Conservation (phyloP, 2,329 filamentous ascomycete genomes). For the Nannizzia gypsea region DNA sequence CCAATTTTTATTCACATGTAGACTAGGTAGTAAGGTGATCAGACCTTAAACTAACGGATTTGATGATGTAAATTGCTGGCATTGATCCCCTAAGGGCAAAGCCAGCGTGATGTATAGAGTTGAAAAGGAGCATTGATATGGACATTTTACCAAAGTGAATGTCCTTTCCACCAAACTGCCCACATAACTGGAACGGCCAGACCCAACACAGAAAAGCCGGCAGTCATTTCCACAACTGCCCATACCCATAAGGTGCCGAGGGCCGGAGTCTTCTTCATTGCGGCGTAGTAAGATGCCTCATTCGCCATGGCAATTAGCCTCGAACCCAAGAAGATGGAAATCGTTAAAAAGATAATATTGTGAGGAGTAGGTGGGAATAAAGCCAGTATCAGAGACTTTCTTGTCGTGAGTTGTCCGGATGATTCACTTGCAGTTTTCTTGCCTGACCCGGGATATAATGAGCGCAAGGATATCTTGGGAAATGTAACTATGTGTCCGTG, state of each 20-base stretch:
- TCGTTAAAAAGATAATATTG: constrained; percentile 25
- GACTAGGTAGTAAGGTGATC: not conserved
- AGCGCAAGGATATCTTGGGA: not conserved
- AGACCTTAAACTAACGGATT: not conserved
- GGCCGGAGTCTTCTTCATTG: constrained; percentile 87
- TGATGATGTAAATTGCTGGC: not conserved
- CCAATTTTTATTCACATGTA: not conserved
- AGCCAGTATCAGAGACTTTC: constrained; percentile 21
- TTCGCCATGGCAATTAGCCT: constrained; percentile 78
- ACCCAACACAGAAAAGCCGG: constrained; percentile 52
- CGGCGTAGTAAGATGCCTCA: constrained; percentile 63
- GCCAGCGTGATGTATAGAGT: not conserved
- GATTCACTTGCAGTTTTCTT: constrained; percentile 6
- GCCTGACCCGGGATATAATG: not conserved
- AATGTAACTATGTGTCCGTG: constrained; percentile 35
- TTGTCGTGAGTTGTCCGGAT: constrained; percentile 8
- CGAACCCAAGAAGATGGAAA: constrained; percentile 46
- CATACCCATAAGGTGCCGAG: constrained; percentile 87
- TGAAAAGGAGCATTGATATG: not conserved
- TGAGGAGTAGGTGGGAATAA: constrained; percentile 25
- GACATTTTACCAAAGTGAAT: constrained; percentile 32
- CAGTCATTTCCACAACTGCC: constrained; percentile 75
- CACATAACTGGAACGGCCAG: constrained; percentile 41
- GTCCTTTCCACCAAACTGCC: constrained; percentile 43
- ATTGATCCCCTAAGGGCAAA: not conserved